Evolutionary conservation across 176 grass and related monocot genomes (phyloP), one percentile per base, ranked within the genome.

Genomic region (Dactylis glomerata): DNA sequence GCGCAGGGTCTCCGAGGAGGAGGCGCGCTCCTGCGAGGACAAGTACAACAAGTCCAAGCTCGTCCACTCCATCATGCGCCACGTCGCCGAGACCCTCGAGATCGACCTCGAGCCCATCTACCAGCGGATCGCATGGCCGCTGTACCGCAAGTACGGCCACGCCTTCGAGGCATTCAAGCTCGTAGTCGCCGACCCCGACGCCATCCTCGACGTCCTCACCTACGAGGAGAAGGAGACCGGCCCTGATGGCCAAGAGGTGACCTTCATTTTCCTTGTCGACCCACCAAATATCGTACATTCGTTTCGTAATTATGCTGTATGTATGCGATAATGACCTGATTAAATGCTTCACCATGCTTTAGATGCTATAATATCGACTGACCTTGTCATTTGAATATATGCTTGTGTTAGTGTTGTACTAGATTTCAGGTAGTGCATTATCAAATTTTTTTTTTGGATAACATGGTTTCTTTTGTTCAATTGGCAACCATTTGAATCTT

Each of bases 1-100:
- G 91, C 93, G 96, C 57, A 84, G 96, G 1, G 96, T 99, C 83
- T 96, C 96, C 72, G 93, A 99, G 81, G 96, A 99, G 91, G 96
- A 99, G 72, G 90, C 93, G 52, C 90, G 89, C 62, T 81, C 86
- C 23, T 97, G 95, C 41, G 95, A 97, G 88, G 92, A 97, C 81
- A 85, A 83, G 47, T 97, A 97, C 90, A 97, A 97, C 86, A 97
- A 97, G 81, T 92, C 89, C 44, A 97, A 97, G 90, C 92, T 97
- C 34, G 95, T 97, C 2, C 95, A 97, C 90, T 97, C 95, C 62
- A 97, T 97, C 84, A 97, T 97, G 95, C 95, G 95, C 57, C 96
- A 99, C 68, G 96, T 99, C 26, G 96, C 96, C 1, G 96, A 99
- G 81, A 99, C 96, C 63, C 90, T 92, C 24, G 86, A 58, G 44